phyloP scores from a whole-genome alignment of 257 asterid genomes.

The Nicotiana paniculata region DNA sequence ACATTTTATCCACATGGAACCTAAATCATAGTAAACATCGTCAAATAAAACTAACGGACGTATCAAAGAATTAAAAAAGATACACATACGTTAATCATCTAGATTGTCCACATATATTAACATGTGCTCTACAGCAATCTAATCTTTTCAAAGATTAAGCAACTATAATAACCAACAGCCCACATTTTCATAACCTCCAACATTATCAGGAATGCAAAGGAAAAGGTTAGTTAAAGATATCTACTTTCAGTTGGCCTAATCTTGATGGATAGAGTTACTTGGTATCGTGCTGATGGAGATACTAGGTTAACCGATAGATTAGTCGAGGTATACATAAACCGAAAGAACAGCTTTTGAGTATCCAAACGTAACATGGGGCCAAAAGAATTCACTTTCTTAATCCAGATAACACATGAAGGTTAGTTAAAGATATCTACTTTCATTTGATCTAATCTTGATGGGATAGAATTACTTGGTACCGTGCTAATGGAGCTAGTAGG shows the following conservation, averaged over 20 bases:
- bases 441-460: not conserved
- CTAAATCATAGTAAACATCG: slow-evolving; percentile 34
- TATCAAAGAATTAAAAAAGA: slow-evolving; percentile 1
- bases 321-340: not conserved
- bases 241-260: not conserved
- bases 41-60: slow-evolving; percentile 12
- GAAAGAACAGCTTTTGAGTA: not conserved
- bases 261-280: not conserved
- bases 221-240: not conserved
- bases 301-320: not conserved
- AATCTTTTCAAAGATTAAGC: not conserved
- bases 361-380: not conserved
- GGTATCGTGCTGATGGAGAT: not conserved
- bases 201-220: not conserved
- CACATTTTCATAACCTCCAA: not conserved
- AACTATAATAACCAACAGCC: not conserved
- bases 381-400: not conserved
- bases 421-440: not conserved
- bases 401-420: not conserved
- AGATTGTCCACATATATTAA: not conserved
- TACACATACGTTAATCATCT: not conserved
- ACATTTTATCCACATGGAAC: slow-evolving; percentile 99
- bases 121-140: not conserved
- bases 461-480: not conserved
- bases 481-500: not conserved